Evolutionary conservation across 1,284 basidiomycete species (phyloP).

Genomic region (Ustilago hordei): DNA sequence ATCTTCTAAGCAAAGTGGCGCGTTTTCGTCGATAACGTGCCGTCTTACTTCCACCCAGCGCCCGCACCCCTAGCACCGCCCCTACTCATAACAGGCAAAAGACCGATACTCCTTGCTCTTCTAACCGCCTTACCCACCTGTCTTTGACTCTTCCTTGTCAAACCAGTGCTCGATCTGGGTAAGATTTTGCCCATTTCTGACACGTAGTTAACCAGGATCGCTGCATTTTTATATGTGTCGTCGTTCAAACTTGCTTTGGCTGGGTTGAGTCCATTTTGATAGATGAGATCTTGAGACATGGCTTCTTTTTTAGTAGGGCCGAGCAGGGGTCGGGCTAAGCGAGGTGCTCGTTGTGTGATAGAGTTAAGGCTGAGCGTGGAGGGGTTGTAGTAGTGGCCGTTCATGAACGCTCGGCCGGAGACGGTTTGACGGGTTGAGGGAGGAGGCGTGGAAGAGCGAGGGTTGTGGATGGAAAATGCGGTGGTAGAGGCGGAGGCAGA

Average conservation of each 20-base stretch:
- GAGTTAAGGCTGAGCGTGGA: conserved; percentile 39
- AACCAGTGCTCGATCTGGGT: conserved; percentile 77
- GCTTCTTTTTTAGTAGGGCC: conserved; percentile 59
- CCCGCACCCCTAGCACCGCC: conserved; percentile 45
- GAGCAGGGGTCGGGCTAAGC: conserved; percentile 45
- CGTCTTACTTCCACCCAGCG: conserved; percentile 46
- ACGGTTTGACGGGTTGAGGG: conserved; percentile 36
- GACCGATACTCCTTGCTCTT: conserved; percentile 90
- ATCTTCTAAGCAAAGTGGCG: background rate
- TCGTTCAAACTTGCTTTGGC: conserved; percentile 64
- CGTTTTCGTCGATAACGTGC: too few relatives aligned
- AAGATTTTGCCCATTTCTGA: conserved; percentile 88
- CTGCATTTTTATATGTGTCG: conserved; percentile 76
- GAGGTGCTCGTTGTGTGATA: conserved; percentile 33
- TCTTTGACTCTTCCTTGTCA: conserved; percentile 86
- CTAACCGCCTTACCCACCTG: conserved; percentile 87
- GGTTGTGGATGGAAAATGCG: conserved; percentile 24
- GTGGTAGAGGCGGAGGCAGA: conserved; percentile 4
- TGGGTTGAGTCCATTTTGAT: conserved; percentile 68
- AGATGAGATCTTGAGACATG: conserved; percentile 73
- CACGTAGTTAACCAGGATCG: conserved; percentile 78
- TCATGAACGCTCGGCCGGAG: conserved; percentile 48
- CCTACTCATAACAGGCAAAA: conserved; percentile 75
- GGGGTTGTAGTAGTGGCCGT: conserved; percentile 63
- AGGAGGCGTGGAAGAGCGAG: conserved; percentile 12